These are phyloP conservation scores for Dorcoceras hygrometricum DNA, from an alignment of 257 asterid species.

Conservation along the genomic window DNA sequence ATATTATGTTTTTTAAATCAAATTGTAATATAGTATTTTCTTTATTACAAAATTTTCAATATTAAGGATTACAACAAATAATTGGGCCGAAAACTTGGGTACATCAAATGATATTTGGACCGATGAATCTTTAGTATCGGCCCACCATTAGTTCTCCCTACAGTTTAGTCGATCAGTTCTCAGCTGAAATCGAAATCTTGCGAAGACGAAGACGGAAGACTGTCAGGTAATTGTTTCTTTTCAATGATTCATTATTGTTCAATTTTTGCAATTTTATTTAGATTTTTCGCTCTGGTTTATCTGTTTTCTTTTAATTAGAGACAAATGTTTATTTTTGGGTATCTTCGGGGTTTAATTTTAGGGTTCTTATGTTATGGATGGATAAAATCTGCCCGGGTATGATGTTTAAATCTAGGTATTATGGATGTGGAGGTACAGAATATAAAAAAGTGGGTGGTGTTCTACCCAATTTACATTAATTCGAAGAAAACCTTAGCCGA, in stretches of 20 bases:
- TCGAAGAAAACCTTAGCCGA: slow-evolving; percentile 89
- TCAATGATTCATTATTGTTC: background rate
- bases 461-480: slow-evolving; percentile 86
- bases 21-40: no score
- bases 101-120: no score
- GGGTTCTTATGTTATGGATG: background rate
- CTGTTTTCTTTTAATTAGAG: background rate
- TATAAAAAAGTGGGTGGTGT: slow-evolving; percentile 76
- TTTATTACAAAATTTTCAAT: no score
- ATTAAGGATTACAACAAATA: no score
- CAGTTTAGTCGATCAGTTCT: background rate
- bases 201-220: background rate
- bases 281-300: background rate
- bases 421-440: slow-evolving; percentile 76
- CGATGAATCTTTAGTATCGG: no score
- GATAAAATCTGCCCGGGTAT: background rate
- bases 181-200: background rate
- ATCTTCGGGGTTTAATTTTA: background rate
- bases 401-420: background rate
- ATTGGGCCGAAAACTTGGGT: no score
- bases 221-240: background rate
- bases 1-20: no score
- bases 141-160: no score
- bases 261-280: no score
- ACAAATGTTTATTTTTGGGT: background rate